A percentile compares a stretch with the other conserved stretches of the same genome.
These are phyloP conservation scores for Lentinus brumalis DNA, from an alignment of 768 basidiomycete species.

Conservation along the genomic window DNA sequence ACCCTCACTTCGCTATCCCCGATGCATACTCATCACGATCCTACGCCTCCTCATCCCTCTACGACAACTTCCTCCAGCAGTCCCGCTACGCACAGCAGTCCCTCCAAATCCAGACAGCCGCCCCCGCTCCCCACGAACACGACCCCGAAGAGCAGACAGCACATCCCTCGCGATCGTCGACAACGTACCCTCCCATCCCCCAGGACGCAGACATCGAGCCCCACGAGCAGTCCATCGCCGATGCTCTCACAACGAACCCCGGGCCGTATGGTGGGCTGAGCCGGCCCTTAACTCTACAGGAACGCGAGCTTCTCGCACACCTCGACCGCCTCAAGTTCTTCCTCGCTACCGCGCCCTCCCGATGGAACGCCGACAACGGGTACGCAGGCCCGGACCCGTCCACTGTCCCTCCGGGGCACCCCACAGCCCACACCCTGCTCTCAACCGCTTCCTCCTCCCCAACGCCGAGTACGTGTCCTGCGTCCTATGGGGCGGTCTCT, in stretches of 20 bases:
- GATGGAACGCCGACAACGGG: slow-evolving; percentile 54
- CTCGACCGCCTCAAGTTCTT: slow-evolving; percentile 88
- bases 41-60: neutral
- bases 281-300: slow-evolving; percentile 60
- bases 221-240: slow-evolving; percentile 19
- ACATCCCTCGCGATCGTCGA: slow-evolving; percentile 27
- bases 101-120: slow-evolving; percentile 31
- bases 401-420: slow-evolving; percentile 37
- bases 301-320: slow-evolving; percentile 71
- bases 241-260: slow-evolving; percentile 19
- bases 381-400: slow-evolving; percentile 20
- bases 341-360: slow-evolving; percentile 80
- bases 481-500: slow-evolving; percentile 88
- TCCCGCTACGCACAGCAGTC: slow-evolving; percentile 3
- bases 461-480: slow-evolving; percentile 88
- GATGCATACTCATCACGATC: slow-evolving; percentile 3
- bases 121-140: slow-evolving; percentile 22
- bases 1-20: slow-evolving; percentile 7
- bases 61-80: slow-evolving; percentile 9
- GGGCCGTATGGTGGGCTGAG: slow-evolving; percentile 38
- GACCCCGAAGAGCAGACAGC: slow-evolving; percentile 36
- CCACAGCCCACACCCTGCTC: slow-evolving; percentile 66
- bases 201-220: neutral
- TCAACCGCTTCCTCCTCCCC: slow-evolving; percentile 87
- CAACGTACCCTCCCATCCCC: slow-evolving; percentile 1